A percentile compares a stretch with the other conserved stretches of the same genome.
These are phyloP conservation scores for Metarhizium album DNA, from an alignment of 2,329 filamentous ascomycete species.

Conservation along the genomic window DNA sequence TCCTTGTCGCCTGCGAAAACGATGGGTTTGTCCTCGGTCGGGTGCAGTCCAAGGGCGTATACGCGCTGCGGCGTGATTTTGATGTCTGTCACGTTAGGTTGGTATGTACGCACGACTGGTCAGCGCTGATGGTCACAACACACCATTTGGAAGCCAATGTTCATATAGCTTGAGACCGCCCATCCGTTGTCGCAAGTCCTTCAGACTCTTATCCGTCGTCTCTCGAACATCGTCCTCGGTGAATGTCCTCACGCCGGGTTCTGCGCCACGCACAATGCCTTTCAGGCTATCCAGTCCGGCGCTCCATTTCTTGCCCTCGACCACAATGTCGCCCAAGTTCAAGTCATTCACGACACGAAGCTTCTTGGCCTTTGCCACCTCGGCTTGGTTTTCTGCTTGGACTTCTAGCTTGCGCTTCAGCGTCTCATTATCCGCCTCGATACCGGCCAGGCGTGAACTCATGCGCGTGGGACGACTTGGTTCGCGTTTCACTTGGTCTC, in stretches of 20 bases:
- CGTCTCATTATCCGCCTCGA: conserved; percentile 35
- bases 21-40: conserved; percentile 72
- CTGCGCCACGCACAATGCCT: conserved; percentile 51
- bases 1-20: conserved; percentile 93
- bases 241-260: conserved; percentile 77
- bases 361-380: conserved; percentile 46
- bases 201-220: conserved; percentile 66
- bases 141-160: conserved; percentile 70
- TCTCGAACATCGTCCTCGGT: conserved; percentile 71
- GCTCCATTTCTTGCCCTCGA: conserved; percentile 70
- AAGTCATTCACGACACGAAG: conserved; percentile 45
- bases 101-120: neutral
- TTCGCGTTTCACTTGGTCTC: conserved; percentile 37
- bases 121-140: neutral
- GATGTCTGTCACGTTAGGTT: conserved; percentile 48
- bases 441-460: conserved; percentile 47
- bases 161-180: conserved; percentile 69
- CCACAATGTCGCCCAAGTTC: conserved; percentile 63
- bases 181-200: conserved; percentile 65
- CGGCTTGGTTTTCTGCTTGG: conserved; percentile 31
- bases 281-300: conserved; percentile 55
- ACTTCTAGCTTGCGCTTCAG: conserved; percentile 41
- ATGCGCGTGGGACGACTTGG: conserved; percentile 39
- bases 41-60: conserved; percentile 83
- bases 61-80: conserved; percentile 84